phyloP scores from a whole-genome alignment of 1,139 yeast genomes.

The Pichia sp. region DNA sequence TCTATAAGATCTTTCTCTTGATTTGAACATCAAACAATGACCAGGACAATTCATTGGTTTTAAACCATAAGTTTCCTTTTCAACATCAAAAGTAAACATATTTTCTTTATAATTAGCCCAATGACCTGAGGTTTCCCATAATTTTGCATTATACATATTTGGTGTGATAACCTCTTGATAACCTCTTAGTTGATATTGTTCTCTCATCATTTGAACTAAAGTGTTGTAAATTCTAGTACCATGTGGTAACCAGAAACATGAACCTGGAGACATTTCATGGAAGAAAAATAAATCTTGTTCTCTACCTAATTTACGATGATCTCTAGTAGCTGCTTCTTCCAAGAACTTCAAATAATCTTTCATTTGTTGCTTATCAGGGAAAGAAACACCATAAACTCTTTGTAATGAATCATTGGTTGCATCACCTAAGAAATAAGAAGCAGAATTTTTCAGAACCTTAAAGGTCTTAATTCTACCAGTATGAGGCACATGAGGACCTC shows the following conservation, averaged over 20 bases:
- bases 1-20: slow-evolving; percentile 78
- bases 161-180: slow-evolving; percentile 98
- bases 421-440: slow-evolving; percentile 95
- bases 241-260: slow-evolving; percentile 97
- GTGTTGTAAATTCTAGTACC: slow-evolving; percentile 94
- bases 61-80: slow-evolving; percentile 82
- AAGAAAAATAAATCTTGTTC: slow-evolving; percentile 95
- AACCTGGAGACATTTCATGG: slow-evolving; percentile 96
- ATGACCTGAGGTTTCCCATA: slow-evolving; percentile 98
- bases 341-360: slow-evolving; percentile 91
- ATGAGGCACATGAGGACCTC: slow-evolving; percentile 98
- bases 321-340: slow-evolving; percentile 96
- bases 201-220: slow-evolving; percentile 68
- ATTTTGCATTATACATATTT: slow-evolving; percentile 89
- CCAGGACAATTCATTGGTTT: slow-evolving; percentile 99
- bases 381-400: slow-evolving; percentile 95
- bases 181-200: slow-evolving; percentile 84
- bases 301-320: slow-evolving; percentile 92
- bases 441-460: slow-evolving; percentile 90
- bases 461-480: slow-evolving; percentile 95
- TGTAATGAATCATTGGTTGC: slow-evolving; percentile 90
- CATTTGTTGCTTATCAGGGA: slow-evolving; percentile 98
- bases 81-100: slow-evolving; percentile 95
- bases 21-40: slow-evolving; percentile 81
- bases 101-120: slow-evolving; percentile 97